Percentiles rank a stretch among this genome's conserved stretches.
phyloP scores from a whole-genome alignment of 2,329 filamentous ascomycete species.

The Diplodia seriata region DNA sequence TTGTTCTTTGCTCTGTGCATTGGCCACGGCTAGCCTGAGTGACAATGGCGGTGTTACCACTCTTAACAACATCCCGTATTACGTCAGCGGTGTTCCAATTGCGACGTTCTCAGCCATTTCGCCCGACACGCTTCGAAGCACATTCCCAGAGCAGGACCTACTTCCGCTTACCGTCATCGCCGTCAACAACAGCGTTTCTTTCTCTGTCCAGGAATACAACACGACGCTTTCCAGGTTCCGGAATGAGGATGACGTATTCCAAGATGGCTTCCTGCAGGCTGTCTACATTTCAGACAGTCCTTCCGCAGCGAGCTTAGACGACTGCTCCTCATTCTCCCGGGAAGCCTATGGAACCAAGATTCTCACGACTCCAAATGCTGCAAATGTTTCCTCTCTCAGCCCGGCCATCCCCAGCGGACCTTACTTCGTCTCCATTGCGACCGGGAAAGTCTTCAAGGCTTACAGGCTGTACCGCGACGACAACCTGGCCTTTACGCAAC shows the following conservation, averaged over 20 bases:
- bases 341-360: neutral
- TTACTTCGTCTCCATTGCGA: conserved; percentile 8
- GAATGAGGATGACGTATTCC: neutral
- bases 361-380: neutral
- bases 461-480: neutral
- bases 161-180: neutral
- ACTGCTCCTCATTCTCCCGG: neutral
- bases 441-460: conserved; percentile 4
- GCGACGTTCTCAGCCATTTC: neutral
- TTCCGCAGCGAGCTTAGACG: neutral
- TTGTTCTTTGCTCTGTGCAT: neutral
- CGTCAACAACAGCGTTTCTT: too few relatives aligned
- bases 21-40: neutral
- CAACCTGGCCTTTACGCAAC: neutral
- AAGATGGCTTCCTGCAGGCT: conserved; percentile 1
- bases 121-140: neutral
- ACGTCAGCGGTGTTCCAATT: neutral
- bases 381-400: neutral
- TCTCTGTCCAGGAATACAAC: conserved; percentile 1
- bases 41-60: neutral
- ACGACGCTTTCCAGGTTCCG: neutral
- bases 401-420: neutral
- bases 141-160: neutral
- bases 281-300: neutral
- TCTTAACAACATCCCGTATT: neutral